Evolutionary conservation across 768 basidiomycete species (phyloP).

Genomic region (Flagelloscypha sp.): DNA sequence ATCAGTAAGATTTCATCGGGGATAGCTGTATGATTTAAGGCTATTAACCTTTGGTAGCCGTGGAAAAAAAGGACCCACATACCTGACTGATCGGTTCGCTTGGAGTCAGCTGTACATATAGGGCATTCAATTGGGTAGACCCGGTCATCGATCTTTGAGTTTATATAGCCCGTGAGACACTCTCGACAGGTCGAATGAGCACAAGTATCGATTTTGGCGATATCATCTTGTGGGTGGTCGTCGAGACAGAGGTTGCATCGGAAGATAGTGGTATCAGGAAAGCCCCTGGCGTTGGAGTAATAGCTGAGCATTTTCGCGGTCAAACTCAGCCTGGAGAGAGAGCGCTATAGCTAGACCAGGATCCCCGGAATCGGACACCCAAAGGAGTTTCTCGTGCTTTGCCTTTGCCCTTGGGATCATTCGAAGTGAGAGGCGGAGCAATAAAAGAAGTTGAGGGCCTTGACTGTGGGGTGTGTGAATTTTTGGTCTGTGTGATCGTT

Average conservation of each 20-base stretch:
- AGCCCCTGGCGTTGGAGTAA: conserved; percentile 26
- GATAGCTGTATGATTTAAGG: conserved; percentile 23
- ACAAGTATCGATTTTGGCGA: conserved; percentile 37
- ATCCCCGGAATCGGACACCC: conserved; percentile 9
- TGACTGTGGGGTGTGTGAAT: not conserved
- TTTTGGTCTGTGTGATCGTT: conserved; percentile 10
- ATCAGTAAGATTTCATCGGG: conserved; percentile 30
- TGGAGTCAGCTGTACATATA: conserved; percentile 31
- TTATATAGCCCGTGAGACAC: conserved; percentile 38
- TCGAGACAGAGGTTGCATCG: conserved; percentile 54
- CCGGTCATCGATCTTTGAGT: conserved; percentile 39
- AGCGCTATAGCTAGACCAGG: conserved; percentile 17
- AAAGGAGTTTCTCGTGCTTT: conserved; percentile 13
- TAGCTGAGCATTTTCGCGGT: conserved; percentile 32
- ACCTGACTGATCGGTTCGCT: conserved; percentile 22
- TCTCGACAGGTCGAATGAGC: conserved; percentile 45
- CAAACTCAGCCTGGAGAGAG: conserved; percentile 27
- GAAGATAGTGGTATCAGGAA: conserved; percentile 26
- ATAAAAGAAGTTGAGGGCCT: conserved; percentile 5
- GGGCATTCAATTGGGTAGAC: conserved; percentile 59
- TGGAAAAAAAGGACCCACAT: conserved; percentile 14
- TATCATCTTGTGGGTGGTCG: conserved; percentile 29
- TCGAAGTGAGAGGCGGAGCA: conserved; percentile 7
- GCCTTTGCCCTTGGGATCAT: conserved; percentile 14
- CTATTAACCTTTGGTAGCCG: not conserved